Conservation (phyloP, 805 yeast genomes). For the Wickerhamomyces ciferrii region DNA sequence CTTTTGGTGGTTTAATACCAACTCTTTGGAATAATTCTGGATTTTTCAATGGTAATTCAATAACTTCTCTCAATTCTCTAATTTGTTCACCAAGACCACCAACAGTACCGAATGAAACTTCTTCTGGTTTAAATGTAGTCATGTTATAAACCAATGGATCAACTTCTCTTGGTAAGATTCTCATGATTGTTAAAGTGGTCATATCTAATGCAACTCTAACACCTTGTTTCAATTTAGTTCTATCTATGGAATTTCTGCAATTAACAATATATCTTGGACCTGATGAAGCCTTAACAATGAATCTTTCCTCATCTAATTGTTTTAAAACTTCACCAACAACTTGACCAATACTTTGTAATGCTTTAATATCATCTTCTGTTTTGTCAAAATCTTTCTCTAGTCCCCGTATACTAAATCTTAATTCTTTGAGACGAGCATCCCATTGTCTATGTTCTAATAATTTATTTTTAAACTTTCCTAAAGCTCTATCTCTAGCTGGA, state of each 20-base stretch:
- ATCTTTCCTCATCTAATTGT: constrained; percentile 90
- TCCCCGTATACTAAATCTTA: constrained; percentile 78
- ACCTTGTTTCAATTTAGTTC: constrained; percentile 81
- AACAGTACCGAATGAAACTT: constrained; percentile 86
- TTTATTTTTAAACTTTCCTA: constrained; percentile 75
- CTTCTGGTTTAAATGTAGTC: constrained; percentile 98
- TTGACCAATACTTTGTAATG: constrained; percentile 95
- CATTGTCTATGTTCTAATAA: constrained; percentile 90
- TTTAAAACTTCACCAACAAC: constrained; percentile 95
- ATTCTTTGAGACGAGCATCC: constrained; percentile 84
- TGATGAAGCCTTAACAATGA: constrained; percentile 91
- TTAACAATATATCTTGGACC: constrained; percentile 99
- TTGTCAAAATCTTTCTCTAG: constrained; percentile 80
- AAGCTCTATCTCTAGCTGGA: constrained; percentile 72
- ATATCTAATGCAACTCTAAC: constrained; percentile 95
- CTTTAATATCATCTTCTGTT: constrained; percentile 96
- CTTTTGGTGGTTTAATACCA: constrained; percentile 98
- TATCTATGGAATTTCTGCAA: constrained; percentile 87
- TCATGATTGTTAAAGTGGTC: constrained; percentile 96
- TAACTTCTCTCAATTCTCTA: constrained; percentile 94
- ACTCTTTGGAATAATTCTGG: constrained; percentile 95
- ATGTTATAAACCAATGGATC: constrained; percentile 97
- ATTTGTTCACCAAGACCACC: constrained; percentile 97
- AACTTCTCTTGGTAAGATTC: constrained; percentile 94
- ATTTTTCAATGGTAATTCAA: constrained; percentile 93